These are phyloP conservation scores for Vachellia pachyceras DNA, from an alignment of 306 rosid genomes.

Conservation along the genomic window DNA sequence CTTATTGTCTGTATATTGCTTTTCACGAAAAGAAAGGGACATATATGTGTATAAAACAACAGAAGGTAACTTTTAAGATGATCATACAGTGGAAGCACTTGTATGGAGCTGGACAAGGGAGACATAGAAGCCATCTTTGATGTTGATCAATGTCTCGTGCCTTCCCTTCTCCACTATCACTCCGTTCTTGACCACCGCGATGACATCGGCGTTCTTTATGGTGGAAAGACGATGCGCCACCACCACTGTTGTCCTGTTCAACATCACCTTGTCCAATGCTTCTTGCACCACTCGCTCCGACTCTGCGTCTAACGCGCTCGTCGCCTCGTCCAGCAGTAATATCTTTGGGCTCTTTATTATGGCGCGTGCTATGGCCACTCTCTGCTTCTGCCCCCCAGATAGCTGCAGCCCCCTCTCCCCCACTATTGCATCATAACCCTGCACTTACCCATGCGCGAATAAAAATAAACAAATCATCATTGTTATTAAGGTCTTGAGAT, in stretches of 20 bases:
- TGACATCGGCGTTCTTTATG: conserved; percentile 71
- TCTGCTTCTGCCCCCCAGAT: conserved; percentile 80
- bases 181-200: conserved; percentile 80
- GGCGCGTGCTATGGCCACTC: conserved; percentile 81
- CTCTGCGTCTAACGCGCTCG: conserved; percentile 82
- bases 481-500: not conserved
- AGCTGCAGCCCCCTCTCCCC: conserved; percentile 77
- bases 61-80: not conserved
- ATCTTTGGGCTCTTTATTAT: conserved; percentile 75
- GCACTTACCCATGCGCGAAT: not conserved
- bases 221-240: conserved; percentile 82
- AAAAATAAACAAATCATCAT: not conserved
- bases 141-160: conserved; percentile 61
- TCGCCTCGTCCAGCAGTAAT: conserved; percentile 76
- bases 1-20: not conserved
- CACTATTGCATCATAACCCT: conserved; percentile 76
- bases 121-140: conserved; percentile 69
- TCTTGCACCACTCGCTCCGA: conserved; percentile 86
- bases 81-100: conserved; percentile 45
- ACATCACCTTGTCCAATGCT: conserved; percentile 76
- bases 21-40: too few relatives aligned
- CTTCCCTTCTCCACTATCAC: conserved; percentile 71
- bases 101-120: conserved; percentile 70
- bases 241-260: conserved; percentile 66
- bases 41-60: not conserved